Evolutionary conservation across 2,329 filamentous ascomycete genomes (phyloP), one percentile per base, ranked within the genome.

Genomic region (Rasamsonia emersonii): DNA sequence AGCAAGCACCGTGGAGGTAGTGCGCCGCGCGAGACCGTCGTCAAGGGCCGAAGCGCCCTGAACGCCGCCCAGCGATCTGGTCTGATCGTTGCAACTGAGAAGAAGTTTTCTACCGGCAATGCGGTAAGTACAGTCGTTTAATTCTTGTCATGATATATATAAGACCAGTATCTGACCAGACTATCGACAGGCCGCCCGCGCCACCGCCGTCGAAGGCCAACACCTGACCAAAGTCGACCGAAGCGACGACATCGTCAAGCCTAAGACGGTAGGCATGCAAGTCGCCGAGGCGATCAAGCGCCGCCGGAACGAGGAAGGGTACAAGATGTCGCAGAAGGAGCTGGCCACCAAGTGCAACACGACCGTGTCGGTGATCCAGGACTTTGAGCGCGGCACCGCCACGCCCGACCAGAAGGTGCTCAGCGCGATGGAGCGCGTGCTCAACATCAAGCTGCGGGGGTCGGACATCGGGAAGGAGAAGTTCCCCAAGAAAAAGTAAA

Each of bases 221-320:
- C 88, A 85, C 58, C 73, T 96, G 45, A 96, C 91, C 47, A 95
- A 96, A 71, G 88, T 98, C 62, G 91, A 96, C 72, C 88, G 89
- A 48, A 80, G 79, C 58, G 88, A 96, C 70, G 91, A 95, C 59
- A 94, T 95, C 66, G 81, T 96, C 65, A 94, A 94, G 70, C 88
- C 86, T 55, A 93, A 93, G 69, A 93, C 86, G 28, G 71, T 95
- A 37, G 86, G 86, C 57, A 71, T 73, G 53, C 71, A 75, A 35
- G 85, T 96, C 44, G 86, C 83, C 51, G 77, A 84, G 45, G 83
- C 81, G 44, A 95, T 96, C 66, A 73, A 77, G 52, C 74, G 80
- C 53, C 76, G 82, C 35, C 83, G 91, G 44, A 78, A 77, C 56
- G 77, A 81, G 57, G 79, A 85, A 58, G 82, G 82, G 63, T 86